Percentiles rank a stretch among this genome's conserved stretches.
These are phyloP conservation scores for Collybiopsis confluens DNA, from an alignment of 768 basidiomycete species.

Conservation along the genomic window DNA sequence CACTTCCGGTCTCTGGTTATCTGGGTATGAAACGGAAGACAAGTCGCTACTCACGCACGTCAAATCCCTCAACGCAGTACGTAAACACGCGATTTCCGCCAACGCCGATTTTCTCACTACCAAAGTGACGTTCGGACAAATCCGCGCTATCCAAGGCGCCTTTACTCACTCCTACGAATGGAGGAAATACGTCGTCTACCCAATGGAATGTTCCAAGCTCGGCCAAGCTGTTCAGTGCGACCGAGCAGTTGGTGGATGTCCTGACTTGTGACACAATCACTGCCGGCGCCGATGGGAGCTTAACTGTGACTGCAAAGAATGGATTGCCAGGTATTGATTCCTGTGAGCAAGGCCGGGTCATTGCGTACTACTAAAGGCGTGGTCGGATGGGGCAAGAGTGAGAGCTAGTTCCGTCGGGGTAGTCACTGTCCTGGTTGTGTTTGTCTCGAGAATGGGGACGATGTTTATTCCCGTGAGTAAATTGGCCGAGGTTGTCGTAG, in stretches of 20 bases:
- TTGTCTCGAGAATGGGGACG: neutral
- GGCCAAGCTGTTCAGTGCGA: conserved; percentile 41
- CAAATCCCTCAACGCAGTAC: conserved; percentile 45
- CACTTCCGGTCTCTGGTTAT: conserved; percentile 50
- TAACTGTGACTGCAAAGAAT: conserved; percentile 30
- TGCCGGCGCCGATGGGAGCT: conserved; percentile 36
- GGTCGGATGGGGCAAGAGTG: neutral
- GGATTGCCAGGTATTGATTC: conserved; percentile 40
- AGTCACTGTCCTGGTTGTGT: conserved; percentile 5
- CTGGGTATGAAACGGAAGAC: conserved; percentile 46
- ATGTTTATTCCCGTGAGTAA: too few species aligned
- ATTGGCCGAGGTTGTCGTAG: too few species aligned
- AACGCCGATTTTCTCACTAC: conserved; percentile 43
- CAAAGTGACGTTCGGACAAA: conserved; percentile 43
- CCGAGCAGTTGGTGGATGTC: conserved; percentile 47
- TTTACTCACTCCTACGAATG: conserved; percentile 53
- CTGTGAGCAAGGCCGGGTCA: conserved; percentile 15
- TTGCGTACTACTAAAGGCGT: conserved; percentile 12
- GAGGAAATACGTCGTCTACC: conserved; percentile 28
- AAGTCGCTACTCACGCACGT: conserved; percentile 43
- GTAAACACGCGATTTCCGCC: conserved; percentile 43
- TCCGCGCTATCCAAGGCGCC: conserved; percentile 50
- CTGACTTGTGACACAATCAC: conserved; percentile 40
- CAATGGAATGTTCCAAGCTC: conserved; percentile 12
- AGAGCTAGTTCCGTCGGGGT: neutral